phyloP scores from a whole-genome alignment of 2,329 filamentous ascomycete genomes.

The Epichloe bromicola region DNA sequence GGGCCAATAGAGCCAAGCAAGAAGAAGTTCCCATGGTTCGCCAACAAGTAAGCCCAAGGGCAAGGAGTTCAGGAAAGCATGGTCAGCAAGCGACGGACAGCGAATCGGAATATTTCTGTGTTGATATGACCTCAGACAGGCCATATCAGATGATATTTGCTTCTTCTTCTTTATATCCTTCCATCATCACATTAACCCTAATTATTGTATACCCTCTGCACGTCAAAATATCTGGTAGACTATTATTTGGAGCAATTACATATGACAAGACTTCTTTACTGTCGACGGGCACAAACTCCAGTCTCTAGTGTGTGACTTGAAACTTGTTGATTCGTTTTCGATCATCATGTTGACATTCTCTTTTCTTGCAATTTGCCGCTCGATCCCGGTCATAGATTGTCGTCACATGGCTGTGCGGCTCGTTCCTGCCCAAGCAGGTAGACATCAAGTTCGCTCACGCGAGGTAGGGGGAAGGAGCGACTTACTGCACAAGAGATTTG shows the following conservation, averaged over 20 bases:
- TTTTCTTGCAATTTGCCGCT: too few relatives aligned
- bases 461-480: not conserved
- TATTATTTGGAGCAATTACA: not conserved
- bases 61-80: constrained; percentile 15
- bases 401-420: not conserved
- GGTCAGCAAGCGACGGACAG: constrained; percentile 1
- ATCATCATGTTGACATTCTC: too few relatives aligned
- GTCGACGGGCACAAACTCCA: not conserved
- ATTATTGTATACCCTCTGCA: not conserved
- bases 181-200: too few relatives aligned
- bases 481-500: not conserved
- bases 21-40: constrained; percentile 57
- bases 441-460: not conserved
- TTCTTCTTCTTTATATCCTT: not conserved
- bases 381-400: too few relatives aligned
- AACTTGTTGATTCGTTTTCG: not conserved
- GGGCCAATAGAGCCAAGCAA: constrained; percentile 35
- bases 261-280: not conserved
- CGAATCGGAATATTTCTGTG: constrained; percentile 4
- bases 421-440: not conserved
- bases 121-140: constrained; percentile 4
- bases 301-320: not conserved
- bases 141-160: not conserved
- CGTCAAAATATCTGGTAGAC: not conserved
- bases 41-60: constrained; percentile 32